These are phyloP conservation scores for Hyaloscypha hepaticicola DNA, from an alignment of 495 filamentous ascomycete species.

Conservation along the genomic window DNA sequence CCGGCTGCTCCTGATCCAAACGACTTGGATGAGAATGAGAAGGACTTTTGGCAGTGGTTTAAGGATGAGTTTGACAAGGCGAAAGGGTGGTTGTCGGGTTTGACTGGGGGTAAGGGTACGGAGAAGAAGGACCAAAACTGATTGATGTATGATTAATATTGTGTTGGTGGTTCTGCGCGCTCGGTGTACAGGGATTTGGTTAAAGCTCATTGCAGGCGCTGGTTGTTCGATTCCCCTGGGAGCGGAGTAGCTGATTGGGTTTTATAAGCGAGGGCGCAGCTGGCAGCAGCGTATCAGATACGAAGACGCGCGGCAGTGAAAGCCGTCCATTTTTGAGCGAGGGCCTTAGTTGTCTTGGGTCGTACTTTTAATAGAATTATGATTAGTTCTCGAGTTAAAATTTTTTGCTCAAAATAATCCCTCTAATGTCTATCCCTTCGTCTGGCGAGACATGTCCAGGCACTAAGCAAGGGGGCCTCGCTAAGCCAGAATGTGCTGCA, in stretches of 20 bases:
- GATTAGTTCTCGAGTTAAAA: too few species aligned
- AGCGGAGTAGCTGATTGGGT: background rate
- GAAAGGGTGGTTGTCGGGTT: constrained; percentile 33
- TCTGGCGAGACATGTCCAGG: too few species aligned
- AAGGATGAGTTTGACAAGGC: constrained; percentile 44
- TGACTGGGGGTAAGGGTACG: constrained; percentile 30
- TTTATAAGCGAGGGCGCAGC: too few species aligned
- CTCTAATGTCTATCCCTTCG: too few species aligned
- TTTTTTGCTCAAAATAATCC: too few species aligned
- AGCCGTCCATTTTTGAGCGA: too few species aligned
- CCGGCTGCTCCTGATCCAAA: constrained; percentile 25
- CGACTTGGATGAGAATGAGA: constrained; percentile 29
- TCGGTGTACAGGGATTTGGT: background rate
- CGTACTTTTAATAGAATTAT: too few species aligned
- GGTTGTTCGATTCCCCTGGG: background rate
- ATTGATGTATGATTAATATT: background rate
- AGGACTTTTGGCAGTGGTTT: constrained; percentile 51
- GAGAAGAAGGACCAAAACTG: constrained; percentile 6
- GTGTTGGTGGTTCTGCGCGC: background rate
- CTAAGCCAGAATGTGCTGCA: too few species aligned
- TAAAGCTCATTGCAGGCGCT: background rate
- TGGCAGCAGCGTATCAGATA: too few species aligned
- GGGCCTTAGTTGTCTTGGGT: too few species aligned
- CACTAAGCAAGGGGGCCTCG: too few species aligned
- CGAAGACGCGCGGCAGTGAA: too few species aligned